Evolutionary conservation across 352 stramenopile genomes (phyloP).

Genomic region (Peronospora belbahrii): DNA sequence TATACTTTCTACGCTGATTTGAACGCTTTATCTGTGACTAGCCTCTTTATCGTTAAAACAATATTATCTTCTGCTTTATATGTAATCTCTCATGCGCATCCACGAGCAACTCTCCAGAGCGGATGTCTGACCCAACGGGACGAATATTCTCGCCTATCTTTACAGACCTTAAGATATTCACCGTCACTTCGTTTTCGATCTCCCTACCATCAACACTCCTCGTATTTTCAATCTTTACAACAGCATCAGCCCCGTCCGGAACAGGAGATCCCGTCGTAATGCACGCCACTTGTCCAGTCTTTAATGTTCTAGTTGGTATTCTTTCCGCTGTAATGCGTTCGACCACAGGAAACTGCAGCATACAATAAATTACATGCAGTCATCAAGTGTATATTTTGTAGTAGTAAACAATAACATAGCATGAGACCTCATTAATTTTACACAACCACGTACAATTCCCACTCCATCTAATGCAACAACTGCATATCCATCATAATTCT

Average conservation of each 20-base stretch:
- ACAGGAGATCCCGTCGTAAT: slow-evolving; percentile 93
- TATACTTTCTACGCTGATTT: no score
- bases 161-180: slow-evolving; percentile 62
- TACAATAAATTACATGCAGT: neutral
- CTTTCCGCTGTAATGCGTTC: slow-evolving; percentile 65
- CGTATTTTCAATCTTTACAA: slow-evolving; percentile 93
- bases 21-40: no score
- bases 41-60: no score
- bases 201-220: slow-evolving; percentile 36
- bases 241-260: slow-evolving; percentile 84
- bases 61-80: no score
- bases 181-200: slow-evolving; percentile 26
- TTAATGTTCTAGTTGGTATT: slow-evolving; percentile 32
- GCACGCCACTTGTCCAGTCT: slow-evolving; percentile 68
- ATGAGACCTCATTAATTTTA: no score
- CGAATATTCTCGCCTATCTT: slow-evolving; percentile 72
- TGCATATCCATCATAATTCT: slow-evolving; percentile 98
- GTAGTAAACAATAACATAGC: neutral
- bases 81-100: slow-evolving; percentile 53
- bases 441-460: slow-evolving; percentile 34
- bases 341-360: slow-evolving; percentile 50
- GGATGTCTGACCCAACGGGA: slow-evolving; percentile 89
- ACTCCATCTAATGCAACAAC: slow-evolving; percentile 81
- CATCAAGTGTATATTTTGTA: no score
- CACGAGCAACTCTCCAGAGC: slow-evolving; percentile 66